Evolutionary conservation across 2,329 filamentous ascomycete genomes (phyloP).

Genomic region (Leptographium radiaticola): DNA sequence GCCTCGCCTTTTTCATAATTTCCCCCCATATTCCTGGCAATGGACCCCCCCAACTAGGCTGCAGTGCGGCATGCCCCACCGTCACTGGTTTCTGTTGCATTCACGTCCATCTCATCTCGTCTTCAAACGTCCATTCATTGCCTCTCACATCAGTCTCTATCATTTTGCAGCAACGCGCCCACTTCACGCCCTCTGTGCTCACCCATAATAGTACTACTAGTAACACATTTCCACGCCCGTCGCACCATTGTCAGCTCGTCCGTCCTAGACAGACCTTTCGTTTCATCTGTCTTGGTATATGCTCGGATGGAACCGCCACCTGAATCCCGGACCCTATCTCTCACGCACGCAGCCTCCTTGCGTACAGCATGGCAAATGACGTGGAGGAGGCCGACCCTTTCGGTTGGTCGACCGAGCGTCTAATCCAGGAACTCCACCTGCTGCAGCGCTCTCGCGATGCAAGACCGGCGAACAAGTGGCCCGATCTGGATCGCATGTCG

Average conservation of each 20-base stretch:
- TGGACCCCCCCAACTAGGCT: too few relatives aligned
- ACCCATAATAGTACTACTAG: too few relatives aligned
- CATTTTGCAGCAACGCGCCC: too few relatives aligned
- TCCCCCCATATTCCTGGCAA: too few relatives aligned
- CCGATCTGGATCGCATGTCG: constrained; percentile 40
- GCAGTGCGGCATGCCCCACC: too few relatives aligned
- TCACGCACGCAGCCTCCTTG: background rate
- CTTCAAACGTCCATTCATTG: too few relatives aligned
- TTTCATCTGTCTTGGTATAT: background rate
- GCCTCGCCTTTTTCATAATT: too few relatives aligned
- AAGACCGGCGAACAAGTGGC: constrained; percentile 26
- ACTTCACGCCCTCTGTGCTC: too few relatives aligned
- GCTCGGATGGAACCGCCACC: background rate
- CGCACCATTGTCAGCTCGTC: background rate
- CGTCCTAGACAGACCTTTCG: background rate
- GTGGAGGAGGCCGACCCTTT: constrained; percentile 47
- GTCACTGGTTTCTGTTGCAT: too few relatives aligned
- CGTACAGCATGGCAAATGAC: background rate
- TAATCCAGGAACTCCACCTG: constrained; percentile 53
- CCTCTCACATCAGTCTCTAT: too few relatives aligned
- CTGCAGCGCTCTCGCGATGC: constrained; percentile 32
- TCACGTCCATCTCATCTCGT: too few relatives aligned
- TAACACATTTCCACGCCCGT: background rate
- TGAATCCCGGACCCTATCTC: background rate
- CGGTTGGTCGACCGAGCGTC: constrained; percentile 55